phyloP scores from a whole-genome alignment of 371 early-diverging fungal species.

The Dipsacomyces acuminosporus region DNA sequence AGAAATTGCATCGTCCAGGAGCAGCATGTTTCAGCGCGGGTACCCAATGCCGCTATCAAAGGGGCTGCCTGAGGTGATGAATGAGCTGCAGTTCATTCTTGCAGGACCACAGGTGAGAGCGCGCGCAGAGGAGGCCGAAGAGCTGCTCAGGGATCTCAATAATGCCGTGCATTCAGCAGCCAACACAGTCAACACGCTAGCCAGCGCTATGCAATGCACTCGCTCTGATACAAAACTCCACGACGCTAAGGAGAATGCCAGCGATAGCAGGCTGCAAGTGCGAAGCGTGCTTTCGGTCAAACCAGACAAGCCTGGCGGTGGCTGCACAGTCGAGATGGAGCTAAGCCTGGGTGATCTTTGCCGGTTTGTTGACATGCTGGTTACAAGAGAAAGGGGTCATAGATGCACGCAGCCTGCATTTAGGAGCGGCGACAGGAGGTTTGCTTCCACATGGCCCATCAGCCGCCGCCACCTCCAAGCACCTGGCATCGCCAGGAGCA shows the following conservation, averaged over 20 bases:
- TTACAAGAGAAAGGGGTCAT: too few species aligned
- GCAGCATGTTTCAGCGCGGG: neutral
- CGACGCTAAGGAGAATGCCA: too few species aligned
- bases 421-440: neutral
- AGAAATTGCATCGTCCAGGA: neutral
- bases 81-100: neutral
- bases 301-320: neutral
- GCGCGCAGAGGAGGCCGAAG: neutral
- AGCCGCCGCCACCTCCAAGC: too few species aligned
- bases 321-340: neutral
- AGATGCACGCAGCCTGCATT: neutral
- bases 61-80: neutral
- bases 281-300: neutral
- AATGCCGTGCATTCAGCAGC: neutral
- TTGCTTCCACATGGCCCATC: neutral
- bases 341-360: neutral
- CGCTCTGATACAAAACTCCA: too few species aligned
- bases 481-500: too few species aligned
- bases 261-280: neutral
- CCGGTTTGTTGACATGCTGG: neutral
- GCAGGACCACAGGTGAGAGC: neutral
- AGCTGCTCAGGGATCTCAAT: neutral
- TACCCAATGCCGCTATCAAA: neutral
- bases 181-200: neutral
- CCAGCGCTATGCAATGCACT: neutral